Conservation (phyloP, 2,329 filamentous ascomycete genomes). For the Sordariomycetes sp. region DNA sequence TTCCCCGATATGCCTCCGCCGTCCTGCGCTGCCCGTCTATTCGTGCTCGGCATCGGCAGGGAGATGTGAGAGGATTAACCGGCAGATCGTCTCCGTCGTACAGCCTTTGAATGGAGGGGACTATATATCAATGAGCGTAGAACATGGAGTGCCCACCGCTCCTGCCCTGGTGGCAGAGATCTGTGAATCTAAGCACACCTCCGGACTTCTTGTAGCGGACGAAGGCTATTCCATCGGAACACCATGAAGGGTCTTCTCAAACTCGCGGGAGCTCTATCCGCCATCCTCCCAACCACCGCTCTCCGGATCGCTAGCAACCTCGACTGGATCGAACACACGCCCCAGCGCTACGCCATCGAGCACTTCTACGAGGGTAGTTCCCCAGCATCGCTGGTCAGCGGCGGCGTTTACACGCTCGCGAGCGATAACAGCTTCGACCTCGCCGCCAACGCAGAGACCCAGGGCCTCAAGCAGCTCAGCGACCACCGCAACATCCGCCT, state of each 20-base stretch:
- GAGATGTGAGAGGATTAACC: neutral
- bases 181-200: neutral
- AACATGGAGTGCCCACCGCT: neutral
- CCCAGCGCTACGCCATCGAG: constrained; percentile 12
- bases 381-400: constrained; percentile 1
- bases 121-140: neutral
- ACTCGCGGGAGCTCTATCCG: neutral
- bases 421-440: constrained; percentile 6
- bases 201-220: neutral
- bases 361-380: constrained; percentile 8
- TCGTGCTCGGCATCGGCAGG: neutral
- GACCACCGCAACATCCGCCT: constrained; percentile 6
- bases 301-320: constrained; percentile 17
- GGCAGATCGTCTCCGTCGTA: neutral
- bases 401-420: constrained; percentile 5
- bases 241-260: neutral
- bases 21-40: neutral
- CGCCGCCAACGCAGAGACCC: constrained; percentile 8
- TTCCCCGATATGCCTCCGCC: neutral
- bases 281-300: neutral
- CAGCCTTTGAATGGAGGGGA: neutral
- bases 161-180: neutral
- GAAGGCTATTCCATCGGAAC: neutral
- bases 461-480: constrained; percentile 2
- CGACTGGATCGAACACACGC: constrained; percentile 20